These are phyloP conservation scores for Leishmania guyanensis DNA, from an alignment of 208 protist species.

Conservation along the genomic window DNA sequence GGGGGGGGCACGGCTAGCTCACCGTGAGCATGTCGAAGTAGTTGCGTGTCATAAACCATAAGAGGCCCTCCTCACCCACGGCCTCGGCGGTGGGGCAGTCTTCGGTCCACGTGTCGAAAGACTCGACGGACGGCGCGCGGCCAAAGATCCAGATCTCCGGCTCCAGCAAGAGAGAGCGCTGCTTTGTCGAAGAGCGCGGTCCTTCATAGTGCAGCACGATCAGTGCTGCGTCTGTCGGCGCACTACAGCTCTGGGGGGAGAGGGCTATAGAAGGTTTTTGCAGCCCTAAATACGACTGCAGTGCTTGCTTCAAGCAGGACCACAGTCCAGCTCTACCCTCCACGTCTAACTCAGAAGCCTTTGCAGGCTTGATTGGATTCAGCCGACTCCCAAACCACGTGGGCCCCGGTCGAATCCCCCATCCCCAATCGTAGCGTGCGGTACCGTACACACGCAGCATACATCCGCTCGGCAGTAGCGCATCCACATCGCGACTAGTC, in stretches of 20 bases:
- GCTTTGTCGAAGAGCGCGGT: conserved; percentile 55
- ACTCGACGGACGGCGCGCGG: conserved; percentile 53
- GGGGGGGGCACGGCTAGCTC: conserved; percentile 1
- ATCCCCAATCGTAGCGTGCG: conserved; percentile 86
- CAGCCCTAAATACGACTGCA: not conserved
- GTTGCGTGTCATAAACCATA: conserved; percentile 73
- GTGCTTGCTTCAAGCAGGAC: not conserved
- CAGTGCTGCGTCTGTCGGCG: conserved; percentile 55
- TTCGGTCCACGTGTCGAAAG: conserved; percentile 72
- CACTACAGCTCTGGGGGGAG: not conserved
- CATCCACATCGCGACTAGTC: conserved; percentile 83
- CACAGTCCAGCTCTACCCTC: not conserved
- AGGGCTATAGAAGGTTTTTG: not conserved
- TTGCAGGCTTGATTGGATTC: conserved; percentile 31
- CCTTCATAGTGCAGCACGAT: conserved; percentile 90
- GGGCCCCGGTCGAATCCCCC: conserved; percentile 69
- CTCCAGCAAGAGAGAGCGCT: conserved; percentile 74
- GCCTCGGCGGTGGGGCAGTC: conserved; percentile 55
- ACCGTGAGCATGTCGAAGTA: conserved; percentile 78
- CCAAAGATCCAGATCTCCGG: conserved; percentile 80
- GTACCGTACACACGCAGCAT: conserved; percentile 81
- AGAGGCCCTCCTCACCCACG: conserved; percentile 63
- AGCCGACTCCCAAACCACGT: conserved; percentile 67
- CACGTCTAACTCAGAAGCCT: not conserved
- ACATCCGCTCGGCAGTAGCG: conserved; percentile 48